Conservation (phyloP, 768 basidiomycete species). For the Gloeopeniophorella convolvens region DNA sequence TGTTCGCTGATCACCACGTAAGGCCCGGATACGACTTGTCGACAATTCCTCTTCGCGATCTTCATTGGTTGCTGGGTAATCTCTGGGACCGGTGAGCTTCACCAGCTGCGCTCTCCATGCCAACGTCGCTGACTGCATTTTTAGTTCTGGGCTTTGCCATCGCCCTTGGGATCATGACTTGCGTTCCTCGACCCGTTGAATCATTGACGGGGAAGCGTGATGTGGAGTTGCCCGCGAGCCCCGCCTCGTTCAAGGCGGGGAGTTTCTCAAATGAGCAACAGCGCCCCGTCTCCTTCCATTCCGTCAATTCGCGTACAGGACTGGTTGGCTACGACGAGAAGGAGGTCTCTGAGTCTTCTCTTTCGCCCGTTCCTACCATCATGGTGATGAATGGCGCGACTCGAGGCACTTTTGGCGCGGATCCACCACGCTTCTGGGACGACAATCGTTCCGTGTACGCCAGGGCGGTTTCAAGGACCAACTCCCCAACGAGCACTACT, state of each 20-base stretch:
- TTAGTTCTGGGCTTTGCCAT: slow-evolving; percentile 8
- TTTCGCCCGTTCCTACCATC: not conserved
- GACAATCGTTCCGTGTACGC: not conserved
- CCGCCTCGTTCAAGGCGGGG: slow-evolving; percentile 4
- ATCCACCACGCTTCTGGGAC: not conserved
- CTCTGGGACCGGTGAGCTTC: slow-evolving; percentile 7
- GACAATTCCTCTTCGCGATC: not conserved
- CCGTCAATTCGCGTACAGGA: slow-evolving; percentile 6
- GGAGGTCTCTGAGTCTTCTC: not conserved
- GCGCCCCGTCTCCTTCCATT: not conserved
- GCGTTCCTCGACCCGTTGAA: slow-evolving; percentile 9
- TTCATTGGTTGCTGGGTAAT: slow-evolving; percentile 13
- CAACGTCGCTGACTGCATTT: not conserved
- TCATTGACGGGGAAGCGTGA: not conserved
- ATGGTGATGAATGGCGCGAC: not conserved
- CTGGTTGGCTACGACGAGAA: not conserved
- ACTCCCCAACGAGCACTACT: not conserved
- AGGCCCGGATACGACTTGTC: slow-evolving; percentile 4
- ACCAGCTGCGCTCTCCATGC: not conserved
- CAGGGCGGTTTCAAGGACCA: not conserved
- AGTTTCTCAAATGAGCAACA: not conserved
- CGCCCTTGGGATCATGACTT: slow-evolving; percentile 9
- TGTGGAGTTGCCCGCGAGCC: not conserved
- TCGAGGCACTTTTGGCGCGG: not conserved
- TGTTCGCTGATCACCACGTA: not conserved